Conservation (phyloP, 2,329 filamentous ascomycete genomes). For the Aspergillus sp. region DNA sequence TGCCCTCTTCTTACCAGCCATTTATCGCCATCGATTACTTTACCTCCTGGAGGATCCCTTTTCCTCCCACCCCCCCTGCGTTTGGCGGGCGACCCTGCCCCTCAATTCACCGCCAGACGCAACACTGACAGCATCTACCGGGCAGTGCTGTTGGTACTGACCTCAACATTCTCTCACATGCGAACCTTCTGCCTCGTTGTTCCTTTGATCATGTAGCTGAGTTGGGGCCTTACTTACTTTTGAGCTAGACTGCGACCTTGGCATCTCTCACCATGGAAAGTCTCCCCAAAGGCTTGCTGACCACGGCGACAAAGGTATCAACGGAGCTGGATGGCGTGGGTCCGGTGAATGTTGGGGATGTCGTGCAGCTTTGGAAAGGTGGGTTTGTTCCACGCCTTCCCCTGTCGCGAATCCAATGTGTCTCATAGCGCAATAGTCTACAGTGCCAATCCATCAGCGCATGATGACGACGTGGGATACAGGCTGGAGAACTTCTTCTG, state of each 20-base stretch:
- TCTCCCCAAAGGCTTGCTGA: constrained; percentile 47
- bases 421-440: constrained; percentile 42
- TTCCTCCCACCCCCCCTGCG: constrained; percentile 15
- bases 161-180: not conserved
- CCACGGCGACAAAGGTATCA: constrained; percentile 40
- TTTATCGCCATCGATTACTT: not conserved
- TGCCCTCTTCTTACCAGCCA: not conserved
- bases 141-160: not conserved
- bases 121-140: constrained; percentile 12
- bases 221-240: constrained; percentile 1
- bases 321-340: constrained; percentile 43
- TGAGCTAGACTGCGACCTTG: not conserved
- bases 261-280: constrained; percentile 35
- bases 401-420: not conserved
- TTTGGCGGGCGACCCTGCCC: constrained; percentile 13
- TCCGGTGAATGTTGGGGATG: constrained; percentile 44
- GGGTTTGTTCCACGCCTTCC: constrained; percentile 19
- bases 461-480: constrained; percentile 43
- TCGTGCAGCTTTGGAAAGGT: constrained; percentile 55
- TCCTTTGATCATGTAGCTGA: constrained; percentile 17
- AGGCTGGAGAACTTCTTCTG: constrained; percentile 57
- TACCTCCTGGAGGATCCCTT: not conserved
- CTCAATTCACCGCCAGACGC: constrained; percentile 22
- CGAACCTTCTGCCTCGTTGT: not conserved
- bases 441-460: constrained; percentile 46